Conservation (phyloP, 148 eudicot genomes). For the Amaranthus cruentus region DNA sequence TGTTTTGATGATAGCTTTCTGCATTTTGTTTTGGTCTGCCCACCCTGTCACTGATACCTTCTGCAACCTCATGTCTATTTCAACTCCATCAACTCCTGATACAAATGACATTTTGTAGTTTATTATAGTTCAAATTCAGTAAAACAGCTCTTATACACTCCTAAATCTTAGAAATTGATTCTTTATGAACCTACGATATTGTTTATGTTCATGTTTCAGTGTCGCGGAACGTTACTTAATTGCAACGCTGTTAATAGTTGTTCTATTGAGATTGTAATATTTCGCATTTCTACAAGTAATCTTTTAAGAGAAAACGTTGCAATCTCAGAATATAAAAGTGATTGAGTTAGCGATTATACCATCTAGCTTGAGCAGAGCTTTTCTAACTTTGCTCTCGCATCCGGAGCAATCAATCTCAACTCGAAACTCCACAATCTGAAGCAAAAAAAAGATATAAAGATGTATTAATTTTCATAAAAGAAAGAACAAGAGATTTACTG, state of each 20-base stretch:
- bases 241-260: no score
- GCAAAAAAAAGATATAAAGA: background rate
- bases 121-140: no score
- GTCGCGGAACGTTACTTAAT: no score
- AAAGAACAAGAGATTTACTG: background rate
- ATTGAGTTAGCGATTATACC: constrained; percentile 28
- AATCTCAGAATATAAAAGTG: background rate
- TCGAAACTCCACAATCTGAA: constrained; percentile 62
- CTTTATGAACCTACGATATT: no score
- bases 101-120: no score
- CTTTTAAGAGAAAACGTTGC: no score
- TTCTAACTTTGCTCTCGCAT: constrained; percentile 52
- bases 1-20: constrained; percentile 43
- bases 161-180: no score
- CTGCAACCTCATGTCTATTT: constrained; percentile 54
- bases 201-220: no score
- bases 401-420: constrained; percentile 68
- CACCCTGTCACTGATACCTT: constrained; percentile 64
- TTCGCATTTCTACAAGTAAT: background rate
- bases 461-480: background rate
- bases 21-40: constrained; percentile 42
- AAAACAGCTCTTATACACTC: no score
- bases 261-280: background rate
- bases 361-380: constrained; percentile 50
- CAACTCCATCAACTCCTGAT: constrained; percentile 53